Percentiles rank a stretch among this genome's conserved stretches.
Conservation (phyloP, 2,329 filamentous ascomycete genomes). For the Fusarium algeriense region DNA sequence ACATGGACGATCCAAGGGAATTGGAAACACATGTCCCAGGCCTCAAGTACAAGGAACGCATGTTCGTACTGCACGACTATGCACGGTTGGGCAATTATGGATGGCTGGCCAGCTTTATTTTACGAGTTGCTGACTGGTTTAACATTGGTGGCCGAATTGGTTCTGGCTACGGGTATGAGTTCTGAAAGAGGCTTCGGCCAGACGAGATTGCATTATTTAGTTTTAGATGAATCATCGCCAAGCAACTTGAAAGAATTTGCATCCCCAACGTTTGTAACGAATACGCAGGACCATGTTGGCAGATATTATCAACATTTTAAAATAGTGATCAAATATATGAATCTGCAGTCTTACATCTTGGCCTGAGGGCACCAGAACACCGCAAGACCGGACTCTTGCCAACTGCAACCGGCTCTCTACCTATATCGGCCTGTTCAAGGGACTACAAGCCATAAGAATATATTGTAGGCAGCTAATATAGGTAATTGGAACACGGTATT, state of each 20-base stretch:
- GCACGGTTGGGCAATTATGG: neutral
- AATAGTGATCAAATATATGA: neutral
- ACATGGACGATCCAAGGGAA: neutral
- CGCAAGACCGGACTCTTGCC: too few species aligned
- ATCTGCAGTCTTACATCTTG: neutral
- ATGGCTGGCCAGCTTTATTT: neutral
- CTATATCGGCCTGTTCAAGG: too few species aligned
- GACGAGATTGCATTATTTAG: neutral
- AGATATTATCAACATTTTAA: neutral
- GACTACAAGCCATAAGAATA: too few species aligned
- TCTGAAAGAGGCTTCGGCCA: neutral
- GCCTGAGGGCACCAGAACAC: too few species aligned
- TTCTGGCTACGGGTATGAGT: neutral
- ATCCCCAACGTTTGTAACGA: neutral
- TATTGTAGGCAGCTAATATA: too few species aligned
- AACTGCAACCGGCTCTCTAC: neutral
- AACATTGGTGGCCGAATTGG: neutral
- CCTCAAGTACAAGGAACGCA: neutral
- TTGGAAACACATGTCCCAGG: neutral
- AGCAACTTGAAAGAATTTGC: neutral
- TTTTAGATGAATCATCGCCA: neutral
- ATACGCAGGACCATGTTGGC: neutral
- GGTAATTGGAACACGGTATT: too few species aligned
- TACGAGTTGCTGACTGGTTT: neutral
- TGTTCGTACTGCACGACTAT: neutral